Percentiles rank a stretch among this genome's conserved stretches.
Evolutionary conservation across 1,284 basidiomycete genomes (phyloP).

Genomic region (Cerrena zonata): DNA sequence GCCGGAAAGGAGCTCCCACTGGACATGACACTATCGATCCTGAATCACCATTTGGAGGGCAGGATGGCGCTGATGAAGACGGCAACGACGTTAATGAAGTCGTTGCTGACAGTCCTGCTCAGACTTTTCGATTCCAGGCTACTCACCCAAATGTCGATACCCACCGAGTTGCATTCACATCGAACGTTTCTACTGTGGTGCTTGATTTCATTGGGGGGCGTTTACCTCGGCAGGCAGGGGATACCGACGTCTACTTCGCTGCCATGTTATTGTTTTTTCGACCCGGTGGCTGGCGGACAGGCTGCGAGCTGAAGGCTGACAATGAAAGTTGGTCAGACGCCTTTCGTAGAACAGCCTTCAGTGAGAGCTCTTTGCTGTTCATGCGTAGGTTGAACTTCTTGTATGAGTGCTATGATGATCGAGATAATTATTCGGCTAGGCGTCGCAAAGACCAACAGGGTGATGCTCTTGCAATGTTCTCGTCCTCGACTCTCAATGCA

Average conservation of each 20-base stretch:
- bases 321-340: slow-evolving; percentile 12
- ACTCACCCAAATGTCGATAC: slow-evolving; percentile 6
- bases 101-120: not conserved
- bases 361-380: not conserved
- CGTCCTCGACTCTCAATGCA: not conserved
- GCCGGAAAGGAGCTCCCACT: not conserved
- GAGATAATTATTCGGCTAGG: slow-evolving; percentile 18
- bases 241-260: not conserved
- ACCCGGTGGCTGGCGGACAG: slow-evolving; percentile 6
- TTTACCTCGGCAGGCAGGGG: slow-evolving; percentile 6
- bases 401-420: not conserved
- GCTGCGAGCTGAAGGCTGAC: slow-evolving; percentile 10
- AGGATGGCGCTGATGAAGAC: no score
- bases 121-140: not conserved
- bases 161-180: not conserved
- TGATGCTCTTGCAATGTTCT: no score
- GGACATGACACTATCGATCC: not conserved
- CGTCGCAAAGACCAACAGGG: slow-evolving; percentile 6
- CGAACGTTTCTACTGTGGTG: not conserved
- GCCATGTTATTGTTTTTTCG: slow-evolving; percentile 8
- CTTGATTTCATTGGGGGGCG: slow-evolving; percentile 5
- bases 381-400: slow-evolving; percentile 1
- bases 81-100: not conserved
- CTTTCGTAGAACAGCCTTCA: slow-evolving; percentile 13
- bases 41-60: not conserved